phyloP scores from a whole-genome alignment of 257 asterid genomes.

The Nicotiana tomentosiformis region DNA sequence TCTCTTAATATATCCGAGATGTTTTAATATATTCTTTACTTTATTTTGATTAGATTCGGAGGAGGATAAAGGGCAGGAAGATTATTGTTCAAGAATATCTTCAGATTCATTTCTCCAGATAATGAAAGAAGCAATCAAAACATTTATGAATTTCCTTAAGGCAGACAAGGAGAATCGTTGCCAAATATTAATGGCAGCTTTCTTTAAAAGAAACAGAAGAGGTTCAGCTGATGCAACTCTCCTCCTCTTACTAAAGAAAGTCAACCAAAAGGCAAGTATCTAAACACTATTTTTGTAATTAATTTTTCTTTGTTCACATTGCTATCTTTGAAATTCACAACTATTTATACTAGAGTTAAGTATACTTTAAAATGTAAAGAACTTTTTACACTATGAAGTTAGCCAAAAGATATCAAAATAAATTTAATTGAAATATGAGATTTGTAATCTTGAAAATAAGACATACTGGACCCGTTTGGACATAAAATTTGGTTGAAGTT shows the following conservation, averaged over 20 bases:
- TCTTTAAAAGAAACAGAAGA: slow-evolving; percentile 48
- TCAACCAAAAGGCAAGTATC: slow-evolving; percentile 54
- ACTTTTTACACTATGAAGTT: too few relatives aligned
- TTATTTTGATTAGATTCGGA: slow-evolving; percentile 37
- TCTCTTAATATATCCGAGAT: neutral
- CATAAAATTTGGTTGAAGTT: too few relatives aligned
- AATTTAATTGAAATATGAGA: too few relatives aligned
- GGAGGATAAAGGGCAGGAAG: slow-evolving; percentile 50
- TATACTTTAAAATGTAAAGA: too few relatives aligned
- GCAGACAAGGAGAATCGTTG: slow-evolving; percentile 65
- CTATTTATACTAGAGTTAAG: neutral
- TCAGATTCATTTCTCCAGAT: slow-evolving; percentile 59
- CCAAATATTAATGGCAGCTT: slow-evolving; percentile 44
- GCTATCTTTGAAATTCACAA: neutral
- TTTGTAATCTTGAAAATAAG: too few relatives aligned
- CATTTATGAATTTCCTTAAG: slow-evolving; percentile 80
- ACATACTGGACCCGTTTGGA: too few relatives aligned
- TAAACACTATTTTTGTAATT: neutral
- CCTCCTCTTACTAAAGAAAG: slow-evolving; percentile 49
- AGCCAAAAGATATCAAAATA: too few relatives aligned
- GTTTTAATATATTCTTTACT: too few relatives aligned
- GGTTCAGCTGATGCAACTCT: slow-evolving; percentile 59
- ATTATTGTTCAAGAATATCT: slow-evolving; percentile 59
- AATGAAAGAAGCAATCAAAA: slow-evolving; percentile 74
- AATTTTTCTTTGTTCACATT: neutral